Base-by-base conservation (phyloP, 2,329 filamentous ascomycete species). In the Fusarium mundagurra region DNA sequence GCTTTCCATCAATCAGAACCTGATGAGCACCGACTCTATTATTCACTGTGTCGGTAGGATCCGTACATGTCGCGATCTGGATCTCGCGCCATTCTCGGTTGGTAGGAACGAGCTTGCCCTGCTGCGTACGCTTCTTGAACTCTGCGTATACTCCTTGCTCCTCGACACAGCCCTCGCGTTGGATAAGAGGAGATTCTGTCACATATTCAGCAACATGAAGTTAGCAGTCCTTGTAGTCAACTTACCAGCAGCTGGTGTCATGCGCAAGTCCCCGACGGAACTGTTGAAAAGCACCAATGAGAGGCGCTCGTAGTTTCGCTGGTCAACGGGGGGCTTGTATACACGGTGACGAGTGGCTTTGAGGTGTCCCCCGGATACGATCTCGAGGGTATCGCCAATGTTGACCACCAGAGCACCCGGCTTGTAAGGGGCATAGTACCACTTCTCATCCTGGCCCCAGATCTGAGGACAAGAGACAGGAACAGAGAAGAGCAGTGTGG, bases 11-110 rank as follows among this genome's bases (percentile, higher is more conserved):
- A 62, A 85, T 81, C 4, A 85, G 65, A 1, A 84, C 81, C 61
- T 86, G 84, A 61, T 85, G 79, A 24, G 80, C 84, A 51, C 84
- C 84, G 41, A 85, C 68, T 14, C 83, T 75, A 71, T 86, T 85
- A 44, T 80, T 76, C 27, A 80, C 78, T 2, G 80, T 81, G 70
- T 85, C 84, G 0, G 84, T 86, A 4, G 83, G 83, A 67, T 85
- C 83, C 1, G 84, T 85, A 20, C 76, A 79, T 9, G 84, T 86
- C 2, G 84, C 77, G 50, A 87, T 86, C 73, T 87, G 85, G 34
- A 86, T 86, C 76, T 87, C 85, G n/a, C 85, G 82, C 85, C 84
- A 87, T 71, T 87, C 80, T 3, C 79, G 75, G 68, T 86, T 86
- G 17, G 84, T 86, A 0, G 85, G 85, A 24, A 86, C 84, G 12